phyloP scores from a whole-genome alignment of 1,139 yeast genomes.

The Suhomyces ambrosiae region DNA sequence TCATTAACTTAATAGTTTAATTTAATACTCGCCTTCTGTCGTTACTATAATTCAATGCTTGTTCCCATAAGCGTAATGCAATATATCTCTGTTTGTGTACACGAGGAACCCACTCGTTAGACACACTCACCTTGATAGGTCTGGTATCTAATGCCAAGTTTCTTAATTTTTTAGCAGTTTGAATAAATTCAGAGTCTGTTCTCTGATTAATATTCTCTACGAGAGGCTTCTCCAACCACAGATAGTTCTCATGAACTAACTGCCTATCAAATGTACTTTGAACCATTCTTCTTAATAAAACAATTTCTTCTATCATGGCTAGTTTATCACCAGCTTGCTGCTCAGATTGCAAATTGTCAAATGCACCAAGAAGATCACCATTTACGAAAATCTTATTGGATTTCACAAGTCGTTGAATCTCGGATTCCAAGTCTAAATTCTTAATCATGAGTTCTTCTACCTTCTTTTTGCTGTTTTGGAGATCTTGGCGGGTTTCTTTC shows the following conservation, averaged over 20 bases:
- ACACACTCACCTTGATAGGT: slow-evolving; percentile 15
- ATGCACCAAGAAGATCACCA: slow-evolving; percentile 22
- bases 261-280: slow-evolving; percentile 6
- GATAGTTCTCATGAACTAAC: slow-evolving; percentile 12
- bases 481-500: slow-evolving; percentile 22
- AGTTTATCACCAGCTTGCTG: slow-evolving; percentile 33
- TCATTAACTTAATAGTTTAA: not conserved
- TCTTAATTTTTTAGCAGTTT: slow-evolving; percentile 1
- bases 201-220: not conserved
- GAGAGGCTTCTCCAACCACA: slow-evolving; percentile 25
- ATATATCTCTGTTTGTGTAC: slow-evolving; percentile 23
- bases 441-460: slow-evolving; percentile 18
- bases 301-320: slow-evolving; percentile 40
- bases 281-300: slow-evolving; percentile 33
- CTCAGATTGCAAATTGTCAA: slow-evolving; percentile 33
- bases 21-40: not conserved
- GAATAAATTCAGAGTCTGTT: not conserved
- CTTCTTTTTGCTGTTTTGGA: slow-evolving; percentile 20
- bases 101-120: slow-evolving; percentile 25
- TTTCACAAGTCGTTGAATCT: slow-evolving; percentile 21
- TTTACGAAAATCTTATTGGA: slow-evolving; percentile 20
- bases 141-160: slow-evolving; percentile 10
- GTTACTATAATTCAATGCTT: slow-evolving; percentile 9
- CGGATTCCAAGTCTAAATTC: slow-evolving; percentile 22
- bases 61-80: slow-evolving; percentile 17